Base-by-base conservation (phyloP, 2,329 filamentous ascomycete genomes). In the Kalmusia sp. region DNA sequence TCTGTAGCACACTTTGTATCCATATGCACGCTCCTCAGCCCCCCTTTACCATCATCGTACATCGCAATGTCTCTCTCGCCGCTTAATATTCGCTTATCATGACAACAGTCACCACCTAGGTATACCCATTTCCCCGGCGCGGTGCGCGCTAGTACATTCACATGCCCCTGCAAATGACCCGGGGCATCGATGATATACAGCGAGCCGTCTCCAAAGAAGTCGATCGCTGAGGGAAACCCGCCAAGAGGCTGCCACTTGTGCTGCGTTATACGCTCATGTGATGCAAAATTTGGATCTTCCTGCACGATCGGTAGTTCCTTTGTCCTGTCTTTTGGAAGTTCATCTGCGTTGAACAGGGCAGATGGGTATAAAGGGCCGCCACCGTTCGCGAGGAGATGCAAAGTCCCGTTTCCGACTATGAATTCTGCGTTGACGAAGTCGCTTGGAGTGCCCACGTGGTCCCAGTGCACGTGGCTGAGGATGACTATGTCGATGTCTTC, bases 381-480 rank as follows among this genome's bases (percentile, higher is more conserved):
- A 28, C 68, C 69, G 22, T 70, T 34, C 1, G 56, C 54, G n/a
- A 71, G 62, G 7, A 71, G 51, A 55, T 69, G 49, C 49, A 64
- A 44, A 2, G 69, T 68, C 2, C 69, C 69, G 33, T 62, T 65
- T 25, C 84, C 84, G 8, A 85, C 79, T 3, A 82, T 58, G 57
- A 86, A 84, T 2, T 72, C 71, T 0, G 81, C 74, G 11, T 72
- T 66, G 0, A 74, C 54, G 57, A 84, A 86, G 59, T 84, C 81
- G 1, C 72, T 68, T 0, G 82, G 80, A 4, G 81, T 83, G n/a
- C 83, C 84, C 31, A 81, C 75, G 55, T 86, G 84, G 59, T 86
- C 83, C 76, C 81, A 85, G 59, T 86, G 83, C 0, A 82, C 75
- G 53, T 86, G 84, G 58, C 78, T 81, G 1, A 84, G 65, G 6